Base-by-base conservation (phyloP, 164 flowering plant genomes). In the Chloranthus sessilifolius region DNA sequence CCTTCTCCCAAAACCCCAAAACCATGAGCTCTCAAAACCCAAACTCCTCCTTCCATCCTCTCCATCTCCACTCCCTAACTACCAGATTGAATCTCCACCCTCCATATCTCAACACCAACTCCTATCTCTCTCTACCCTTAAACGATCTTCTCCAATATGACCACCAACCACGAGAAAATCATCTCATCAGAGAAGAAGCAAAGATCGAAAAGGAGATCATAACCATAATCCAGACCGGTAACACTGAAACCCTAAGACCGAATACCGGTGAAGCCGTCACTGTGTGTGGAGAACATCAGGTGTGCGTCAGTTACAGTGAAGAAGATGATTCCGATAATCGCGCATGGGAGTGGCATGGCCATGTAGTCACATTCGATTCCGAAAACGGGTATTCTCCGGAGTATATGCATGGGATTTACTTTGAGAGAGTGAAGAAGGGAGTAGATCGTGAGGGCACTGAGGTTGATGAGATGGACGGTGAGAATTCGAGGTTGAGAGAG, bases 321-420 rank as follows among this genome's bases (percentile, higher is more conserved):
- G 83, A 79, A 5, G 31, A 26, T 1, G 84, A 65, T 0, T 72
- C 80, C 20, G 82, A 78, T 50, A 80, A 80, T 48, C 72, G 90
- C 58, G 84, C 78, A 0, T 83, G 90, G 90, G 90, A 83, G 69
- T 83, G 90, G 90, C 90, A 83, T 33, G 87, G 90, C 6, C 90
- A 80, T 58, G 66, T 83, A 5, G 78, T 83, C 82, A 31, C 78
- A 56, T 80, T 74, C 42, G 84, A 83, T 63, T 82, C 76, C 37
- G 82, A 74, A 38, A 58, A 73, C 41, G 90, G 81, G 22, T 83
- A 72, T 45, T 51, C 68, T 1, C 87, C 81, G 0, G 87, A 83
- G 75, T 80, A 83, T 61, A 76, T 80, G 14, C 80, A 83, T 54
- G 90, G 90, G 52, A 80, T 80, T 71, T 80, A 83, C 64, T 80